phyloP scores from a whole-genome alignment of 2,329 filamentous ascomycete species.

The Fusarium haematococcum region DNA sequence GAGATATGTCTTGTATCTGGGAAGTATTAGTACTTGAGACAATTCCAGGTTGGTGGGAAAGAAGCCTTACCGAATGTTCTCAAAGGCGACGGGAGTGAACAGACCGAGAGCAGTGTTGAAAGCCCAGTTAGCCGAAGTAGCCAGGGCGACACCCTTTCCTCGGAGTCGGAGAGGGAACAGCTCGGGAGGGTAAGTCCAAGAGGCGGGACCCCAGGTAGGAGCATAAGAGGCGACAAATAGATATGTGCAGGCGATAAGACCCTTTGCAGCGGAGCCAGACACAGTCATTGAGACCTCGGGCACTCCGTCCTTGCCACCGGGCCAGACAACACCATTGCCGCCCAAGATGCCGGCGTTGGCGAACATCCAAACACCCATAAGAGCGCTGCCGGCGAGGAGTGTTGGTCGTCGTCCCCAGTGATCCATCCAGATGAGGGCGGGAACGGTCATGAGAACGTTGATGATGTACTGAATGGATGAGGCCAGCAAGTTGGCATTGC shows the following conservation, averaged over 20 bases:
- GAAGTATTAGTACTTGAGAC: background rate
- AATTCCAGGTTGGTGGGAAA: background rate
- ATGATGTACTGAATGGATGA: constrained; percentile 74
- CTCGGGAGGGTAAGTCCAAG: constrained; percentile 70
- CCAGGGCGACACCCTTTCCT: constrained; percentile 64
- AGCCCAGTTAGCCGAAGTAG: constrained; percentile 59
- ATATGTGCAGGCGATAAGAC: constrained; percentile 75
- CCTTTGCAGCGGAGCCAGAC: constrained; percentile 61
- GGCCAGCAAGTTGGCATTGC: constrained; percentile 64
- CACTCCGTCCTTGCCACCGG: constrained; percentile 60
- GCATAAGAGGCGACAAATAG: constrained; percentile 67
- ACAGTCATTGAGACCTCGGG: constrained; percentile 61
- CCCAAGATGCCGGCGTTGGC: constrained; percentile 66
- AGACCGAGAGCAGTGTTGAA: constrained; percentile 57
- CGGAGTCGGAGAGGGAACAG: constrained; percentile 59
- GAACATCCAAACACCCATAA: constrained; percentile 73
- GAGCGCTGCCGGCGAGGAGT: constrained; percentile 72
- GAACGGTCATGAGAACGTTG: constrained; percentile 83
- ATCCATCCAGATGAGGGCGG: constrained; percentile 80
- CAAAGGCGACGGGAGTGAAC: constrained; percentile 40
- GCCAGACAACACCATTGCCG: constrained; percentile 55
- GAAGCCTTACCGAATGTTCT: constrained; percentile 36
- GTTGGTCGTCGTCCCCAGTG: constrained; percentile 79
- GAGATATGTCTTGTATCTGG: constrained; percentile 34
- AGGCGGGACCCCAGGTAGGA: constrained; percentile 61